phyloP scores from a whole-genome alignment of 805 yeast genomes.

The Hermanozyma aechmeae region DNA sequence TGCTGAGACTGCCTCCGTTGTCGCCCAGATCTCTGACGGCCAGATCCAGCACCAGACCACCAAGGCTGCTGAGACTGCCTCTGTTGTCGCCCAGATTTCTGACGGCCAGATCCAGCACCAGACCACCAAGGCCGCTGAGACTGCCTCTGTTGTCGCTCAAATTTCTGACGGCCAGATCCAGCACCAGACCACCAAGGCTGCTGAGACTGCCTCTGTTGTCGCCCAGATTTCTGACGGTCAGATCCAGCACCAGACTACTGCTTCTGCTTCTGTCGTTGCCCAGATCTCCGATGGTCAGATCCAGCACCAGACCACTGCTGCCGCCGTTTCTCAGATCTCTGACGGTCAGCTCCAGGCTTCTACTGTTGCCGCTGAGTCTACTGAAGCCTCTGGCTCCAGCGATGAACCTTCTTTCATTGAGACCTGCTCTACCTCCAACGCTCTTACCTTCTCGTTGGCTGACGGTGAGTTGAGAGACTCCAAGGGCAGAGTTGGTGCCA shows the following conservation, averaged over 20 bases:
- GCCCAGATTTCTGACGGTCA: constrained; percentile 30
- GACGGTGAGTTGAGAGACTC: constrained; percentile 3
- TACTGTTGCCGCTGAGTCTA: constrained; percentile 10
- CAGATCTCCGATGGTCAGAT: constrained; percentile 10
- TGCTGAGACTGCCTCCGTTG: constrained; percentile 14
- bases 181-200: constrained; percentile 31
- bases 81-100: constrained; percentile 20
- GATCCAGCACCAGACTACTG: constrained; percentile 14
- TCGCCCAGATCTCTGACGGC: constrained; percentile 12
- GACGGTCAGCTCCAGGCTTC: constrained; percentile 29
- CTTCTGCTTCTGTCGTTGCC: constrained; percentile 11
- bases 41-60: constrained; percentile 13
- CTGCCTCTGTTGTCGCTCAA: neutral
- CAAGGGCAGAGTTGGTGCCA: constrained; percentile 4
- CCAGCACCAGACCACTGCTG: constrained; percentile 8
- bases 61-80: constrained; percentile 20
- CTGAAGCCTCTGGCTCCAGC: too few relatives aligned
- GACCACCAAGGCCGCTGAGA: constrained; percentile 4
- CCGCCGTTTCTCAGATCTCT: constrained; percentile 14
- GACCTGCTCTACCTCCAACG: neutral
- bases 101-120: constrained; percentile 9
- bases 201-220: constrained; percentile 45
- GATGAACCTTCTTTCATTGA: neutral
- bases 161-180: constrained; percentile 6
- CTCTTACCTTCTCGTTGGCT: neutral